These are phyloP conservation scores for Pholiota microspora DNA, from an alignment of 768 basidiomycete species.

Conservation along the genomic window DNA sequence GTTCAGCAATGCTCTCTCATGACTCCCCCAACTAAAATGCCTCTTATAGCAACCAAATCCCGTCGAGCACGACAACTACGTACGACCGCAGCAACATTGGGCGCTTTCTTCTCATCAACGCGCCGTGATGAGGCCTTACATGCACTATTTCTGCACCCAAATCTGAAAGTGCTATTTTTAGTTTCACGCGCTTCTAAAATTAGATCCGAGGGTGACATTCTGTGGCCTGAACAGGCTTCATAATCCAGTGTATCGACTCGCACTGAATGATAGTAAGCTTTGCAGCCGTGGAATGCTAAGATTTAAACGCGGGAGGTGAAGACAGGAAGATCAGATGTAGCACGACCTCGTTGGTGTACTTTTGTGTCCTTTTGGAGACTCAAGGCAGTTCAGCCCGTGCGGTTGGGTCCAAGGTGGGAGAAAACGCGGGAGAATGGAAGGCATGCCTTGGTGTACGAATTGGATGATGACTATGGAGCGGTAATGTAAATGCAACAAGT, in stretches of 20 bases:
- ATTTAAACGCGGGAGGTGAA: too few relatives aligned
- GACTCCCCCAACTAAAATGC: not conserved
- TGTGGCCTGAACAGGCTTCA: not conserved
- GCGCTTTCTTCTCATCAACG: not conserved
- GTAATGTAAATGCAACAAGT: constrained; percentile 1
- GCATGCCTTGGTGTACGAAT: not conserved
- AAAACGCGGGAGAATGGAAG: not conserved
- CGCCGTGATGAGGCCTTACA: not conserved
- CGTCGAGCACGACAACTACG: not conserved
- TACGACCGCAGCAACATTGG: not conserved
- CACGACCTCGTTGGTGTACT: constrained; percentile 7
- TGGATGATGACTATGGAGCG: constrained; percentile 2
- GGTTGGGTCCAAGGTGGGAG: constrained; percentile 3
- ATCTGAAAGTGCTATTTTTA: not conserved
- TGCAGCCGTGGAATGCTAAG: not conserved
- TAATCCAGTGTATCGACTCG: too few relatives aligned
- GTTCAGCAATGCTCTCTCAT: not conserved
- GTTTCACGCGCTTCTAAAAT: too few relatives aligned
- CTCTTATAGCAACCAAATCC: not conserved
- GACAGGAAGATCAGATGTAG: constrained; percentile 13
- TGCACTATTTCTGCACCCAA: too few relatives aligned
- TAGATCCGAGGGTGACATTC: not conserved
- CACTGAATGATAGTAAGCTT: not conserved
- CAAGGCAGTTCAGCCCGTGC: not conserved
- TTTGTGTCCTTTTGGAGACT: constrained; percentile 15